Base-by-base conservation (phyloP, 2,329 filamentous ascomycete species). In the Lecanicillium sp. region DNA sequence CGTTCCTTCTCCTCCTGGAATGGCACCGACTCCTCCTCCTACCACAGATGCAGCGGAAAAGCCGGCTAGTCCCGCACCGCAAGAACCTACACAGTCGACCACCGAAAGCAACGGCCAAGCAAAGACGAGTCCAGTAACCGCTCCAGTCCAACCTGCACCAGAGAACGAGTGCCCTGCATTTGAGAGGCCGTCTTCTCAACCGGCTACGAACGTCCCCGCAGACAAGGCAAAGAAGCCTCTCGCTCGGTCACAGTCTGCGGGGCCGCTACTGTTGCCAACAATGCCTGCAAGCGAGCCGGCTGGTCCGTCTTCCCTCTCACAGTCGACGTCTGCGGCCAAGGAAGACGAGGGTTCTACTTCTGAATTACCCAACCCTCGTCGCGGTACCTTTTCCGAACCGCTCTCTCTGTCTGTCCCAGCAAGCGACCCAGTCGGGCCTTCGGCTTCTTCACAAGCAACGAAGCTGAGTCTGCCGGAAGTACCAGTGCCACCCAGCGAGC, bases 241-340 rank as follows among this genome's bases (percentile, higher is more conserved):
- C 3, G 48, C 47, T 27, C 52, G 62, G 28, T 64, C 60, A 19
- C 60, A 64, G 14, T 64, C 62, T 2, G 52, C 59, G 3, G 61
- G 63, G 1, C 50, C 59, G 12, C 43, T 66, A 29, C 54, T 52
- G 25, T 45, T 65, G 7, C 59, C 63, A n/a, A 43, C 48, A 14
- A 45, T 59, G 15, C 55, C 60, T 9, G 66, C 68, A 4, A 78
- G 71, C 45, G 75, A 79, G 42, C 71, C 73, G 9, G 54, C 55
- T 17, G 56, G 63, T 1, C 67, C 66, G 15, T 66, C 59, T 4
- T 53, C 54, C 48, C 63, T 54, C 57, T 70, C 59, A 3, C 55
- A 55, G 19, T 49, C 46, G 12, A 25, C 22, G 11, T 25, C 22
- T 25, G 22, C 22, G 14, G 40, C 41, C 4, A 4, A 42, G 19